Evolutionary conservation across 2,329 filamentous ascomycete species (phyloP), one percentile per base, ranked within the genome.

Genomic region (Trichoderma asperellum): DNA sequence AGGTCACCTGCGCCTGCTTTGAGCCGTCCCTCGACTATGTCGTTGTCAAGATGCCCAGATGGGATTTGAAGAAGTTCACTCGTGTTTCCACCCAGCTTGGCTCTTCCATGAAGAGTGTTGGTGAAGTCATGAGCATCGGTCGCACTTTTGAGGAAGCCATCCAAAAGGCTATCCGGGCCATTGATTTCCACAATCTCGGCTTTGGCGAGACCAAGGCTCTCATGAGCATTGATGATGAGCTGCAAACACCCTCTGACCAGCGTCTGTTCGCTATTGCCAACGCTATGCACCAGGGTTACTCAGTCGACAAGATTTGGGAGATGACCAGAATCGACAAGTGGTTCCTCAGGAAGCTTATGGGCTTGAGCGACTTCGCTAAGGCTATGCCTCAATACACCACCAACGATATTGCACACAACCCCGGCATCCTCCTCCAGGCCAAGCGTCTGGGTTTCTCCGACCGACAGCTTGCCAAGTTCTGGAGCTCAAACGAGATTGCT

Each of bases 81-180:
- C 90, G 96, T 73, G 96, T 98, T 27, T 98, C 95, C 4, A 98
- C 94, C 1, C 91, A 96, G 77, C 91, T 99, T 29, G 95, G 94
- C 35, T 98, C 96, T 3, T 97, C 95, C 14, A 99, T 99, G 96
- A 99, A 98, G 90, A 97, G 93, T 87, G 94, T 99, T 65, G 96
- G 96, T 77, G 96, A 99, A 80, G 96, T 99, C 73, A 98, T 99
- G 96, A 95, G 92, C 76, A 97, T 99, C 74, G 96, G 96, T 69
- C 87, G 96, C 73, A 97, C 92, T 0, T 99, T 99, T 75, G 96
- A 99, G 81, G 96, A 99, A 82, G 96, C 96, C 10, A 97, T 99
- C 53, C 96, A 99, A 77, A 99, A 98, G 81, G 96, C 96, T 24
- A 99, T 99, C 75, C 91, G 96, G 62, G 91, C 93, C 52, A 95